Percentiles rank a stretch among this genome's conserved stretches.
Evolutionary conservation across 331 rosid genomes (phyloP).

Genomic region (Acacia concinna): DNA sequence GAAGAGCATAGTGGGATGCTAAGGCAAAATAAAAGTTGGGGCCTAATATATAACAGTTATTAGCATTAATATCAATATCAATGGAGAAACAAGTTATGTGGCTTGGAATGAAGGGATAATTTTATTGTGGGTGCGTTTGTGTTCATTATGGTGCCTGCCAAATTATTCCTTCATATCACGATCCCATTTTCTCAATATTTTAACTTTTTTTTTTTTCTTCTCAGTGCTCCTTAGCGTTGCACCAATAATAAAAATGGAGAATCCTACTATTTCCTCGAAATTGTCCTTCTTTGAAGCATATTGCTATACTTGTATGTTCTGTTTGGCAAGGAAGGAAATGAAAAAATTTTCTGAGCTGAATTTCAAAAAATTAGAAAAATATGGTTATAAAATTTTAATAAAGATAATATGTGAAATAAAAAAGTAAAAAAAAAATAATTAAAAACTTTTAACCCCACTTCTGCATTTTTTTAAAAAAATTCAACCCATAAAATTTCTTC

Average conservation of each 20-base stretch:
- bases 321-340: too few species aligned
- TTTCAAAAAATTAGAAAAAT: too few species aligned
- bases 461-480: too few species aligned
- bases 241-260: background rate
- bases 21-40: background rate
- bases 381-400: too few species aligned
- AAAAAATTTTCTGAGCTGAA: too few species aligned
- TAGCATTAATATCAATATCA: too few species aligned
- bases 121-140: background rate
- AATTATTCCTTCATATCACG: constrained; percentile 4
- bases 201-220: background rate
- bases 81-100: constrained; percentile 4
- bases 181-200: background rate
- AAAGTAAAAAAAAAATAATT: too few species aligned
- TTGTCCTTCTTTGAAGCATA: background rate
- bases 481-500: too few species aligned
- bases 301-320: background rate
- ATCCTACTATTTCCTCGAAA: background rate
- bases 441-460: too few species aligned
- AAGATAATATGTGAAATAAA: too few species aligned
- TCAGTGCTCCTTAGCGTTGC: background rate
- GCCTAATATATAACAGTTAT: too few species aligned
- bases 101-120: background rate
- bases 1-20: background rate
- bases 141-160: background rate